Base-by-base conservation (phyloP, 805 yeast species). In the Saturnispora serradocipensis region DNA sequence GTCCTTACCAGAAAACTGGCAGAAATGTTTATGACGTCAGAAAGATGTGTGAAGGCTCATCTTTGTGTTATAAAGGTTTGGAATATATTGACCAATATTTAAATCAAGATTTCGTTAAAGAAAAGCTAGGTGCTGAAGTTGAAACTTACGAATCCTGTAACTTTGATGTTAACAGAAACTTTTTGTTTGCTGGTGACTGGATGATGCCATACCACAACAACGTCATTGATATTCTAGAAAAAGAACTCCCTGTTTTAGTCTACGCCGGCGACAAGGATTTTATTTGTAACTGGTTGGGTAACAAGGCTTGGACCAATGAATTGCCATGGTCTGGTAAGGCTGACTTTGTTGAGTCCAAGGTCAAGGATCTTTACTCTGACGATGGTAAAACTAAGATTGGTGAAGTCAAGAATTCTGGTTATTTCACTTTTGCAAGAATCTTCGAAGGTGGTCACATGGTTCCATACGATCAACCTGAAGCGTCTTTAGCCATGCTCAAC, bases 211-310 rank as follows among this genome's bases (percentile, higher is more conserved):
- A 72, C 73, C 78, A 77, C 63, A 75, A 73, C 56, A 71, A 70
- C 46, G 82, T 78, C 38, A 65, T 80, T 50, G 78, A 78, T 45
- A 71, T 82, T 55, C 74, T 88, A 59, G 83, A 86, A 61, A 67
- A 74, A 53, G 84, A 78, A 25, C 63, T 88, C 45, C 96, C 96
- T 18, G 90, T 88, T 4, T 76, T 89, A 61, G 78, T 88, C 55
- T 89, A 88, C 60, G 96, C 96, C n/a, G 97, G 97, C 63, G 95
- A 88, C 67, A 86, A 88, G 68, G 97, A 88, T 67, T 88, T 77
- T 67, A 88, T 88, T 63, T 88, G 96, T 70, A 88, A 88, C 72
- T 88, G 96, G 93, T 74, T 88, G 57, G 97, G 96, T 58, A 86
- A 88, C 70, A 80, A 78, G 58, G 93, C 86, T 13, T 88, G 95